Evolutionary conservation across 306 rosid genomes (phyloP).

Genomic region (Medicago arabica): DNA sequence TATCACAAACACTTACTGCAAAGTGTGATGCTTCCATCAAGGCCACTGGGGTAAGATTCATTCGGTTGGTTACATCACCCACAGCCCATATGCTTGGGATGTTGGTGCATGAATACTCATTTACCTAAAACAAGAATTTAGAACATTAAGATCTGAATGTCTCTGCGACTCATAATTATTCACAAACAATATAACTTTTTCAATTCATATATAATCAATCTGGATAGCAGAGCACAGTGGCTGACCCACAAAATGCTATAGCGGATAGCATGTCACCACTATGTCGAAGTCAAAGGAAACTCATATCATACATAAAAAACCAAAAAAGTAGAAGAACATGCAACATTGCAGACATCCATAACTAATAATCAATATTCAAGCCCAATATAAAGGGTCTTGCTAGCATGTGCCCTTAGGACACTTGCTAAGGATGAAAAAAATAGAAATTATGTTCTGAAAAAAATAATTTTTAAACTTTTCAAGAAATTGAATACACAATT

Average conservation of each 20-base stretch:
- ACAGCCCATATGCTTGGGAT: slow-evolving; percentile 92
- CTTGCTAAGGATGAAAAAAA: no score
- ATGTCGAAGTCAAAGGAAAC: not conserved
- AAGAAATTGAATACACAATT: no score
- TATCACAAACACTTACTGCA: slow-evolving; percentile 67
- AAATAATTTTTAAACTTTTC: no score
- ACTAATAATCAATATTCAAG: not conserved
- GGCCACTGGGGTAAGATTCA: slow-evolving; percentile 96
- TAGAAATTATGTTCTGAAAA: no score
- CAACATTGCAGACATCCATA: not conserved
- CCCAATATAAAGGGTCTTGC: not conserved
- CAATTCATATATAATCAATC: not conserved
- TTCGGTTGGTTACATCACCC: slow-evolving; percentile 92
- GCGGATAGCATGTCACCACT: not conserved
- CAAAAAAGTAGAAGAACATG: not conserved
- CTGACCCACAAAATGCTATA: not conserved
- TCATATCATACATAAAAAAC: not conserved
- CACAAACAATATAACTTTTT: not conserved
- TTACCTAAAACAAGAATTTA: slow-evolving; percentile 61
- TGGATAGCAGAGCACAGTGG: not conserved
- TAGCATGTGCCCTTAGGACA: no score
- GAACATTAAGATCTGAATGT: slow-evolving; percentile 27
- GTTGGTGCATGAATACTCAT: slow-evolving; percentile 78
- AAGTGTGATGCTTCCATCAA: slow-evolving; percentile 86
- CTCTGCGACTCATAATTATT: slow-evolving; percentile 8